phyloP scores from a whole-genome alignment of 2,329 filamentous ascomycete species.

The Endocalyx cinctus region DNA sequence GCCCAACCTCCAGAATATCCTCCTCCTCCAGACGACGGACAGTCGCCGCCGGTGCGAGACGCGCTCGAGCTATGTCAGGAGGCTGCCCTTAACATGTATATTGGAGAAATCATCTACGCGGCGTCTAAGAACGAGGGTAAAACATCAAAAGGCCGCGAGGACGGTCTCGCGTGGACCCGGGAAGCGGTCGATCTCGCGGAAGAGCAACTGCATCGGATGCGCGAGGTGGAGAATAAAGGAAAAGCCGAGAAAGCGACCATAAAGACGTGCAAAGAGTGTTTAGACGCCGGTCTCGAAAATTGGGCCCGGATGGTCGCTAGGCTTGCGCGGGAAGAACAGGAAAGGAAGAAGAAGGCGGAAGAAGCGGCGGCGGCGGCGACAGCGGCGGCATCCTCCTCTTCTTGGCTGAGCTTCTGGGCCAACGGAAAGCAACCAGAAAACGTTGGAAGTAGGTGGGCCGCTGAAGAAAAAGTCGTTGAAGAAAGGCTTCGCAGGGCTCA shows the following conservation, averaged over 20 bases:
- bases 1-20: constrained; percentile 62
- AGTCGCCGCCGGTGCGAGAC: constrained; percentile 60
- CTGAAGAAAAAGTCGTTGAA: constrained; percentile 49
- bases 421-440: constrained; percentile 10
- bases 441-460: constrained; percentile 46
- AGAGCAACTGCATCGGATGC: constrained; percentile 51
- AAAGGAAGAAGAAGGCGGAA: constrained; percentile 10
- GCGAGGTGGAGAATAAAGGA: constrained; percentile 19
- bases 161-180: constrained; percentile 83
- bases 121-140: constrained; percentile 27
- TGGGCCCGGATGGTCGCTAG: constrained; percentile 76
- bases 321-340: constrained; percentile 43
- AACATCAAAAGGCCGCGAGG: constrained; percentile 43
- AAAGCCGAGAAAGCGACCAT: constrained; percentile 40
- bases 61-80: constrained; percentile 72
- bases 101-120: constrained; percentile 88
- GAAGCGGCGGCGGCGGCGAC: constrained; percentile 1
- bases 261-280: constrained; percentile 70
- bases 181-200: constrained; percentile 81
- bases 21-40: constrained; percentile 63
- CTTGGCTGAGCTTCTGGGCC: constrained; percentile 40
- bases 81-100: constrained; percentile 80
- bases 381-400: constrained; percentile 9
- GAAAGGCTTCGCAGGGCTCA: constrained; percentile 47
- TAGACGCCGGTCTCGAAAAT: constrained; percentile 71